Percentiles rank a stretch among this genome's conserved stretches.
Evolutionary conservation across 2,329 filamentous ascomycete species (phyloP).

Genomic region (Penicillium sp.): DNA sequence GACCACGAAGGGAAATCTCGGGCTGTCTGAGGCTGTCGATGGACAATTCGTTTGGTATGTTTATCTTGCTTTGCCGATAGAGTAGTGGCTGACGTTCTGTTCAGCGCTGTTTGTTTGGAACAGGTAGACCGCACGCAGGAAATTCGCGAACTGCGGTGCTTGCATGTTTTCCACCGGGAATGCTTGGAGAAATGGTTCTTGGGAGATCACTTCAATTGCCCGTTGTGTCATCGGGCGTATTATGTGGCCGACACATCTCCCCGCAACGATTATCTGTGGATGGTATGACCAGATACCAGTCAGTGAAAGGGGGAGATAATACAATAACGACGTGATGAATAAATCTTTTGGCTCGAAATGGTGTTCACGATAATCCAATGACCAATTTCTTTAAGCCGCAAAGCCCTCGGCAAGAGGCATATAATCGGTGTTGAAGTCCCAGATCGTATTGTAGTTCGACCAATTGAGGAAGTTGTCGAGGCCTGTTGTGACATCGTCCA

Average conservation of each 20-base stretch:
- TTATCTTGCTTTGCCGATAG: background rate
- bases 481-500: conserved; percentile 33
- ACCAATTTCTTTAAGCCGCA: conserved; percentile 10
- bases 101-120: conserved; percentile 41
- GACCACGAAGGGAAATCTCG: conserved; percentile 33
- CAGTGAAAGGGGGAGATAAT: background rate
- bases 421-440: conserved; percentile 36
- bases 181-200: conserved; percentile 44
- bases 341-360: background rate
- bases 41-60: conserved; percentile 41
- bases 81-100: background rate
- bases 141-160: conserved; percentile 40
- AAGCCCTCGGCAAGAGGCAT: conserved; percentile 25
- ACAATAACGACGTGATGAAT: conserved; percentile 2
- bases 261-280: conserved; percentile 39
- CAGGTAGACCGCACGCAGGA: conserved; percentile 37
- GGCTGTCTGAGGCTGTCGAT: conserved; percentile 35
- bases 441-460: conserved; percentile 33
- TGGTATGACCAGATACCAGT: conserved; percentile 29
- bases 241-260: conserved; percentile 33
- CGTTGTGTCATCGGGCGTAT: conserved; percentile 40
- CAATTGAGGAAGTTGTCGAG: conserved; percentile 36
- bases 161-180: conserved; percentile 43
- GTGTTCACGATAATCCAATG: background rate
- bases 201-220: conserved; percentile 41